Evolutionary conservation across 2,329 filamentous ascomycete genomes (phyloP).

Genomic region (Blastomyces gilchristii): DNA sequence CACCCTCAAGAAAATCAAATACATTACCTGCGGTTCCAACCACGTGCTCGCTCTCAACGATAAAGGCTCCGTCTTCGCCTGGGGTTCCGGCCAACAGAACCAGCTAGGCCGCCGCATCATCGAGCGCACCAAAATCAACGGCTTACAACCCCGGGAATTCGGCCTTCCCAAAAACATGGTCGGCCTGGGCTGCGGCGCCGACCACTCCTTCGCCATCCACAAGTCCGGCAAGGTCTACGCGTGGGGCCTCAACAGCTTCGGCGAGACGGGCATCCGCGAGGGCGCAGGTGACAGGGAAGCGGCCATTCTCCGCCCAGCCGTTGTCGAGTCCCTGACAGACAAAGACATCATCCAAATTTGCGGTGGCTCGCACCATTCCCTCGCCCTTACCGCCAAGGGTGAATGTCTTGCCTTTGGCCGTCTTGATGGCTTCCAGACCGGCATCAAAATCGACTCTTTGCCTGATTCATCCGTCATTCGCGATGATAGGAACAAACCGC

Average conservation of each 20-base stretch:
- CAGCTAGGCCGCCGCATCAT: slow-evolving; percentile 56
- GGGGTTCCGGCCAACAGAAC: slow-evolving; percentile 59
- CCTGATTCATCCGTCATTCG: slow-evolving; percentile 51
- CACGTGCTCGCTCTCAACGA: slow-evolving; percentile 49
- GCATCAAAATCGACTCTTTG: slow-evolving; percentile 48
- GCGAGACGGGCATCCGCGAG: slow-evolving; percentile 60
- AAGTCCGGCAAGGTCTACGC: slow-evolving; percentile 60
- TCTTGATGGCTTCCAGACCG: slow-evolving; percentile 50
- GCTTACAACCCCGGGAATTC: slow-evolving; percentile 47
- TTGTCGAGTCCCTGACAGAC: slow-evolving; percentile 54
- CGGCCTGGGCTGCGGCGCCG: slow-evolving; percentile 59
- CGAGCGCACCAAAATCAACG: slow-evolving; percentile 47
- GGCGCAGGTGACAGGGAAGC: slow-evolving; percentile 58
- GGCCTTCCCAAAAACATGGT: slow-evolving; percentile 49
- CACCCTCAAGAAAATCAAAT: slow-evolving; percentile 44
- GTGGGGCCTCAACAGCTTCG: slow-evolving; percentile 83
- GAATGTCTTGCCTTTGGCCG: slow-evolving; percentile 52
- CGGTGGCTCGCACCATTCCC: slow-evolving; percentile 67
- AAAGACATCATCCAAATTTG: slow-evolving; percentile 57
- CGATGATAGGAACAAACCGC: slow-evolving; percentile 55
- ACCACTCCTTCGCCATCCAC: slow-evolving; percentile 69
- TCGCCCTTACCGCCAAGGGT: slow-evolving; percentile 45
- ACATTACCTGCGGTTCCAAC: slow-evolving; percentile 47
- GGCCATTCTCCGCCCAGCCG: slow-evolving; percentile 59
- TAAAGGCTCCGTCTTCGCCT: slow-evolving; percentile 51